Evolutionary conservation across 495 filamentous ascomycete species (phyloP), one percentile per base, ranked within the genome.

Genomic region (Poronia punctata): DNA sequence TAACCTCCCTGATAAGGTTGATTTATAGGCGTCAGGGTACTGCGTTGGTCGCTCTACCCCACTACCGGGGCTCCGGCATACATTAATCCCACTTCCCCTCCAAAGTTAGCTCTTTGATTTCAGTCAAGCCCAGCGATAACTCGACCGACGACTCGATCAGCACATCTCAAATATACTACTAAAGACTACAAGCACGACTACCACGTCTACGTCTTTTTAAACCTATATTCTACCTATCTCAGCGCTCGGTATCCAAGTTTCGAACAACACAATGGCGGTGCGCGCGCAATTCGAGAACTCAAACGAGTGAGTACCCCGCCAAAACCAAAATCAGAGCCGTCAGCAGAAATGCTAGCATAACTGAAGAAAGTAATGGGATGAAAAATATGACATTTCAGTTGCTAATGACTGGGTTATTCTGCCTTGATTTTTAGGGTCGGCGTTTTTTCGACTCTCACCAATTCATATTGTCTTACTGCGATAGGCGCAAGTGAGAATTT

Each of bases 401-500:
- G 42, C 53, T 57, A 16, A 65, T 39, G 25, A 52, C 49, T 51
- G 22, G 21, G 50, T 38, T 51, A n/a, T 20, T 18, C 45, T 44
- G 43, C 40, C n/a, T 25, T 40, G 30, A 33, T 29, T 32, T 20
- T 8, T 54, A 97, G 90, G 64, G 88, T 98, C 57, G 92, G 92
- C 62, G 93, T 97, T 50, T 98, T 98, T 60, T 67, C 88, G 31
- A 94, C 86, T 45, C 80, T 98, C 53, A 98, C 92, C 48, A 98
- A 98, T 64, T 88, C 88, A 36, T 98, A 92, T 62, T 84, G 86
- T 45, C 68, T 98, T 48, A 87, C 95, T 48, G 90, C 92, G 37
- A 75, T 94, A 39, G 93, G 92, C 54, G 88, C 84, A 33, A 94
- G 86, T 49, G 90, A 96, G 77, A 97, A 96, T 72, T 98, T 98